Conservation (phyloP, 2,329 filamentous ascomycete genomes). For the Epicoccum nigrum region DNA sequence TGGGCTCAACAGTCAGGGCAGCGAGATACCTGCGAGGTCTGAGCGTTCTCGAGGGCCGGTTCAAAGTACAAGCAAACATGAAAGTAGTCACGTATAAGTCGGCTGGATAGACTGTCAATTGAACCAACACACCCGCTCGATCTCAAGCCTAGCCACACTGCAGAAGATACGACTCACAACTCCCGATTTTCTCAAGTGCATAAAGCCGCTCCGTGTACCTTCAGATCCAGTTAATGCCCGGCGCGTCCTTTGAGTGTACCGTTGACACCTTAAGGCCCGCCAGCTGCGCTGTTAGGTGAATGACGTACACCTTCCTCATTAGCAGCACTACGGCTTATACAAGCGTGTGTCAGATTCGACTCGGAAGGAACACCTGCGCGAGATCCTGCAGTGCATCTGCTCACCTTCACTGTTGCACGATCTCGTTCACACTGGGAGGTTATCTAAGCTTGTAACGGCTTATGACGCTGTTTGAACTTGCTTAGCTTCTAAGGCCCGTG, state of each 20-base stretch:
- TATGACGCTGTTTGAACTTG: slow-evolving; percentile 17
- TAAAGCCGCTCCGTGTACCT: too few relatives aligned
- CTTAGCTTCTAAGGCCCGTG: slow-evolving; percentile 7
- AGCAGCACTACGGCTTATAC: slow-evolving; percentile 9
- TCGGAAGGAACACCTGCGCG: neutral
- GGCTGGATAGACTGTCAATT: too few relatives aligned
- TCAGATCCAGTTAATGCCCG: too few relatives aligned
- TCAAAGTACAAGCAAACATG: neutral
- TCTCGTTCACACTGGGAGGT: neutral
- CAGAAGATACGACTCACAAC: too few relatives aligned
- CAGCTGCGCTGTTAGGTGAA: slow-evolving; percentile 7
- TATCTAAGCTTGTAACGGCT: slow-evolving; percentile 3
- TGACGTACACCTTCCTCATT: slow-evolving; percentile 22
- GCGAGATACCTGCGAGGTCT: neutral
- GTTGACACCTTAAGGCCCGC: too few relatives aligned
- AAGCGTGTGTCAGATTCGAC: slow-evolving; percentile 10
- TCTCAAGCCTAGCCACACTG: too few relatives aligned
- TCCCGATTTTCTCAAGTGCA: too few relatives aligned
- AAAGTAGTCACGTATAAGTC: too few relatives aligned
- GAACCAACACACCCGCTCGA: too few relatives aligned
- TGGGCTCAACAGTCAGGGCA: neutral
- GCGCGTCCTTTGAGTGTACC: too few relatives aligned
- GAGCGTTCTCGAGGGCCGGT: too few relatives aligned
- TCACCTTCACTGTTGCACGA: neutral
- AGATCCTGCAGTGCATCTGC: neutral